Evolutionary conservation across 2,329 filamentous ascomycete genomes (phyloP).

Genomic region (Teratosphaeria gauchensis): DNA sequence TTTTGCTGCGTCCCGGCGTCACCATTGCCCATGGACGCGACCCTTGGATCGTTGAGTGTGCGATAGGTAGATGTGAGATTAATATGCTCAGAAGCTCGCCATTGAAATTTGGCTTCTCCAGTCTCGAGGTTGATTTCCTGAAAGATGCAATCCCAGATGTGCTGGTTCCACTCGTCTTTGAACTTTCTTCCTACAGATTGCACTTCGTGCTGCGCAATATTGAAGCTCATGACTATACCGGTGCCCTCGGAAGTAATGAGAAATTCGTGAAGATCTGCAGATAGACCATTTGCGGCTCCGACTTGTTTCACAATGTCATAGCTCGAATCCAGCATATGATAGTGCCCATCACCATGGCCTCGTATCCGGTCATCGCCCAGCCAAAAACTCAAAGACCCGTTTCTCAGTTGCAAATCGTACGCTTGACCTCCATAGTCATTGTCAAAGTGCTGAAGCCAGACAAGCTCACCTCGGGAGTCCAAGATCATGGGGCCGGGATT

Average conservation of each 20-base stretch:
- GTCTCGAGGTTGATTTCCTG: constrained; percentile 40
- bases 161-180: constrained; percentile 11
- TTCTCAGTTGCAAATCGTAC: constrained; percentile 21
- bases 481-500: constrained; percentile 20
- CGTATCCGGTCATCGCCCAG: constrained; percentile 22
- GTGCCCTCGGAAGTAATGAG: constrained; percentile 31
- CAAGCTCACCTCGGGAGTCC: constrained; percentile 13
- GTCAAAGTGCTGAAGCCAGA: constrained; percentile 16
- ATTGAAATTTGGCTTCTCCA: constrained; percentile 47
- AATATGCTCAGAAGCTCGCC: constrained; percentile 46
- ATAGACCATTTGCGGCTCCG: constrained; percentile 25
- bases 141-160: constrained; percentile 23
- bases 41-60: constrained; percentile 19
- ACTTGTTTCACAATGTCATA: constrained; percentile 28
- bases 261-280: constrained; percentile 35
- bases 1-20: constrained; percentile 32
- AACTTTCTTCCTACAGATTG: constrained; percentile 13
- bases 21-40: neutral
- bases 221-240: constrained; percentile 33
- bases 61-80: constrained; percentile 33
- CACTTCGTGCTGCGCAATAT: constrained; percentile 11
- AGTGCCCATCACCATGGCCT: constrained; percentile 20
- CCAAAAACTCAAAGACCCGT: constrained; percentile 28
- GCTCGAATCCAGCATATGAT: constrained; percentile 19
- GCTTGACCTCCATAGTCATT: constrained; percentile 16